Evolutionary conservation across 192 early-diverging fungal species (phyloP), one percentile per base, ranked within the genome.

Genomic region (Backusella macrospora): DNA sequence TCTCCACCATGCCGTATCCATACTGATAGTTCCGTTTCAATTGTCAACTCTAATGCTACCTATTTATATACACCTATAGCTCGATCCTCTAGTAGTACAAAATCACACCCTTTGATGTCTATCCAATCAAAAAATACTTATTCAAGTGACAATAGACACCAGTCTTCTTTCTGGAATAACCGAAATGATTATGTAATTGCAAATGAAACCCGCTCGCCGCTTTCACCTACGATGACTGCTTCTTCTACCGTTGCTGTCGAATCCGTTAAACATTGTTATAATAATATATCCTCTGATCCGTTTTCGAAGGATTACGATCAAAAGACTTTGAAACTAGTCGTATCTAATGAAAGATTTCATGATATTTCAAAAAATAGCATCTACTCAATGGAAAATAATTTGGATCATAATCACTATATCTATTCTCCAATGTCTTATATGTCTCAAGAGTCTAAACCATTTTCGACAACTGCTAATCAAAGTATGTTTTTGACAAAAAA

Each of bases 401-500:
- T 47, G 14, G 13, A 48, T 18, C 43, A 23, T 12, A 4, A 34
- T 18, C 43, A 23, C 21, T 26, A 21, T 26, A 39, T 18, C 44
- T 69, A 46, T 45, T 46, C 67, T 21, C 5, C 26, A 26, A 45
- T 48, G 18, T 45, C 43, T 16, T 69, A 34, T 46, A 69, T 6
- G 26, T 21, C 45, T 16, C 67, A 47, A 46, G 67, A 45, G 5
- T 12, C 40, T 18, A 59, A 59, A 5, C 18, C 52, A 59, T 59
- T 59, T 59, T 48, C 38, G 6, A 15, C 40, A 3, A 37, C 68
- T 12, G 37, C 29, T 26, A 46, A 71, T 12, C 46, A 71, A 18
- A 71, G 69, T n/a, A 71, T 71, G 69, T 73, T 73, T 59, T n/a
- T 73, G 23, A 73, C 59, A 21, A 77, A 77, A 52, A 77, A 77